A percentile compares a stretch with the other conserved stretches of the same genome.
phyloP scores from a whole-genome alignment of 768 basidiomycete genomes.

The Lyophyllum atratum region DNA sequence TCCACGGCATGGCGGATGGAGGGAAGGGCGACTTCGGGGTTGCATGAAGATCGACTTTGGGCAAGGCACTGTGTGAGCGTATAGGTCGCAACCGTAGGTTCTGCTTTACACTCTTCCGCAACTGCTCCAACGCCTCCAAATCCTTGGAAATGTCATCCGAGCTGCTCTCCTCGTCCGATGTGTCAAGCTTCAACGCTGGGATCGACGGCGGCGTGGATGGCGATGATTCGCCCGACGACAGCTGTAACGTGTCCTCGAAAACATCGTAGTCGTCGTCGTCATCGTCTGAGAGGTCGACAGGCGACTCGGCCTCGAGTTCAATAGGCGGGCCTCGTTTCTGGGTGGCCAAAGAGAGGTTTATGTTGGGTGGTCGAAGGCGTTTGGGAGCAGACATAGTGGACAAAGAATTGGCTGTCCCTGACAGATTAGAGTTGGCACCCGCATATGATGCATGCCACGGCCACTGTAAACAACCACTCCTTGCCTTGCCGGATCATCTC shows the following conservation, averaged over 20 bases:
- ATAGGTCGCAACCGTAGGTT: conserved; percentile 82
- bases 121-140: conserved; percentile 64
- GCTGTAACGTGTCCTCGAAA: conserved; percentile 40
- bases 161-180: conserved; percentile 37
- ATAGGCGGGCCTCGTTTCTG: conserved; percentile 35
- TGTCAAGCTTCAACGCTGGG: conserved; percentile 31
- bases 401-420: neutral
- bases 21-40: conserved; percentile 28
- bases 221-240: conserved; percentile 39
- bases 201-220: conserved; percentile 32
- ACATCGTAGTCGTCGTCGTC: conserved; percentile 39
- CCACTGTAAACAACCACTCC: neutral
- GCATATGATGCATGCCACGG: neutral
- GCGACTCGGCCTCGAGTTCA: conserved; percentile 38
- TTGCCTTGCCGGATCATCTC: neutral
- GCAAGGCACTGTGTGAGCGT: conserved; percentile 54
- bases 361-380: conserved; percentile 53
- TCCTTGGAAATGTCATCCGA: conserved; percentile 69
- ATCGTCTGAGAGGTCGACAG: conserved; percentile 28
- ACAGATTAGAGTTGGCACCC: conserved; percentile 10
- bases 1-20: conserved; percentile 19
- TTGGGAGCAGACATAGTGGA: conserved; percentile 30
- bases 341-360: conserved; percentile 41
- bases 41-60: conserved; percentile 41
- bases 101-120: conserved; percentile 71